Base-by-base conservation (phyloP, 805 yeast genomes). In the Helenozyma baotianmanensis region DNA sequence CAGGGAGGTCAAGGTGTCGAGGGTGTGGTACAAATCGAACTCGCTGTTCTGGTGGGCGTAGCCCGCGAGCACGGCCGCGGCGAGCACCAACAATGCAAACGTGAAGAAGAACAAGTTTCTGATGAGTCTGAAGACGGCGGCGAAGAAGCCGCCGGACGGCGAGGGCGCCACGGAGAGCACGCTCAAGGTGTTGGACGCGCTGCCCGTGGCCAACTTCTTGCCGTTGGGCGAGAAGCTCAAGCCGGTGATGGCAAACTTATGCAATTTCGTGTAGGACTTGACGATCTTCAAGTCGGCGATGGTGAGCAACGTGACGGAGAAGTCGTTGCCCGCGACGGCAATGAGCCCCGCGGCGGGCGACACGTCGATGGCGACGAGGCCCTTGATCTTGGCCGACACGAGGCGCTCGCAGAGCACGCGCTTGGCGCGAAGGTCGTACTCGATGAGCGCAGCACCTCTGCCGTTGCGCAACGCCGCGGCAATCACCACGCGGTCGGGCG, bases 211-310 rank as follows among this genome's bases (percentile, higher is more conserved):
- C 30, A 86, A 58, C 35, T 68, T 69, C 31, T 72, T 60, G 6
- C 89, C 87, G 51, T 76, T 69, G 10, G 83, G 80, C 4, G 87
- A 79, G 39, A 86, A 79, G 2, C 76, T 63, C 8, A 85, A 76
- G 27, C 74, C 70, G 0, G 96, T 87, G 32, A 87, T 78, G 16
- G 94, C 87, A 54, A 84, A 84, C 7, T 71, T 64, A 54, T 88
- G 96, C 34, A 83, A 78, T 39, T 81, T 74, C 26, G 71, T 70
- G 35, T 77, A 62, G 6, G 67, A 60, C 36, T 71, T 75, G 16
- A 76, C 47, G 9, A 70, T 55, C 26, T 70, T 66, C 38, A 88
- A 71, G 40, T 70, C 75, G 2, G 67, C 60, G 11, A 72, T 53
- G 25, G 72, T 69, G 9, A 79, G 54, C n/a, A 88, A 45, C 1